These are phyloP conservation scores for Wickerhamomyces strasburgensis DNA, from an alignment of 805 yeast species.

Conservation along the genomic window DNA sequence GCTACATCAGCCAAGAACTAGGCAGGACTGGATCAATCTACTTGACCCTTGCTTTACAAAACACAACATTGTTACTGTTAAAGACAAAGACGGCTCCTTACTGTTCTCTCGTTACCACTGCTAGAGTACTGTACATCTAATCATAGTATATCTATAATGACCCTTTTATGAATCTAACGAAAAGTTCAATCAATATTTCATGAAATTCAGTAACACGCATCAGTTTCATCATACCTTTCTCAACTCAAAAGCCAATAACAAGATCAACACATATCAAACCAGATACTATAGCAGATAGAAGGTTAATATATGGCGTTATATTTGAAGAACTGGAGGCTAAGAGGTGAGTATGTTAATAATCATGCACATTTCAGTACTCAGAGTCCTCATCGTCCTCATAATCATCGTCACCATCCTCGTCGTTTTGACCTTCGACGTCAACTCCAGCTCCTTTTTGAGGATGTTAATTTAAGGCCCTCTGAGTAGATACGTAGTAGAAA, in stretches of 20 bases:
- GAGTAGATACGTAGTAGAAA: neutral
- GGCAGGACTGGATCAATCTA: slow-evolving; percentile 34
- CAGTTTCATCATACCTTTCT: too few relatives aligned
- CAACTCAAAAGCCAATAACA: too few relatives aligned
- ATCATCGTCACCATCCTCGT: slow-evolving; percentile 1
- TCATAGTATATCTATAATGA: neutral
- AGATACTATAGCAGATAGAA: neutral
- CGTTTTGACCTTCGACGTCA: too few relatives aligned
- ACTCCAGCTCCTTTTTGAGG: slow-evolving; percentile 5
- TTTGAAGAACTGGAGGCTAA: too few relatives aligned
- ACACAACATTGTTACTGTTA: slow-evolving; percentile 30
- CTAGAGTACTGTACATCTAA: neutral
- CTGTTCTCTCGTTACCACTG: slow-evolving; percentile 34
- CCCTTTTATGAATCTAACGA: neutral
- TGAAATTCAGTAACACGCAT: too few relatives aligned
- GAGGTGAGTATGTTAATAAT: slow-evolving; percentile 13
- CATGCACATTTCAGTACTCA: too few relatives aligned
- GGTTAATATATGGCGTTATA: too few relatives aligned
- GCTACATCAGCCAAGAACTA: slow-evolving; percentile 33
- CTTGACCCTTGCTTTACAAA: slow-evolving; percentile 31
- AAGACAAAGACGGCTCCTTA: slow-evolving; percentile 36
- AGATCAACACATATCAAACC: neutral
- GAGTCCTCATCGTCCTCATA: too few relatives aligned
- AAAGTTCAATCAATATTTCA: too few relatives aligned
- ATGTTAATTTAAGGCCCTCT: slow-evolving; percentile 9